These are phyloP conservation scores for Amanita pallidorosea DNA, from an alignment of 768 basidiomycete species.

Conservation along the genomic window DNA sequence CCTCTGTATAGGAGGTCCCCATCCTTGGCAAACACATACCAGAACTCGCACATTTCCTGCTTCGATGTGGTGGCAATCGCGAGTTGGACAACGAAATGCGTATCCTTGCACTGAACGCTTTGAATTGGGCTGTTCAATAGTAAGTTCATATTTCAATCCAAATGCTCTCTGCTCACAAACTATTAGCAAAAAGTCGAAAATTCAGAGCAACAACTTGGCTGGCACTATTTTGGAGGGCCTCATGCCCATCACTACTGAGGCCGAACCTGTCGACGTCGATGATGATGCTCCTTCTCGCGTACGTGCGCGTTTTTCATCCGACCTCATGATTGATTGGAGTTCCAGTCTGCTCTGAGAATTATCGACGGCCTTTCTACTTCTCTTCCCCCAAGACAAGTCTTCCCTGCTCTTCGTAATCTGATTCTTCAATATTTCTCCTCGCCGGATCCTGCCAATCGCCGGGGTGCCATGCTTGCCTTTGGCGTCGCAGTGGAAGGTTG, in stretches of 20 bases:
- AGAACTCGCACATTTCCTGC: slow-evolving; percentile 80
- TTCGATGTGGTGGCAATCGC: slow-evolving; percentile 73
- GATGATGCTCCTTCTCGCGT: slow-evolving; percentile 91
- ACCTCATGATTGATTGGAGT: not conserved
- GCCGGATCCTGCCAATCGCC: slow-evolving; percentile 65
- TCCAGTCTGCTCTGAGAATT: slow-evolving; percentile 83
- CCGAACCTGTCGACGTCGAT: slow-evolving; percentile 87
- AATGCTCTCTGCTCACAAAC: slow-evolving; percentile 4
- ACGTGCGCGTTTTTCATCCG: slow-evolving; percentile 16
- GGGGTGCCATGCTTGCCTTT: slow-evolving; percentile 90
- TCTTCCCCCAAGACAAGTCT: slow-evolving; percentile 91
- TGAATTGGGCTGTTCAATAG: slow-evolving; percentile 98
- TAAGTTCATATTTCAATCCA: slow-evolving; percentile 14
- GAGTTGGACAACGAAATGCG: slow-evolving; percentile 71
- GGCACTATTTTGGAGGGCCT: slow-evolving; percentile 81
- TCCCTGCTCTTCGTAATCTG: slow-evolving; percentile 78
- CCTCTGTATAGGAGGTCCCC: slow-evolving; percentile 69
- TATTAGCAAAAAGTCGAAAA: slow-evolving; percentile 87
- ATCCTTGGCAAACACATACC: slow-evolving; percentile 82
- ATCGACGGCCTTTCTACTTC: slow-evolving; percentile 89
- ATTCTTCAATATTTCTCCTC: slow-evolving; percentile 83
- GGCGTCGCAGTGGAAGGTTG: slow-evolving; percentile 97
- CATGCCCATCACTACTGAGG: slow-evolving; percentile 90
- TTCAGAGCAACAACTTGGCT: slow-evolving; percentile 79
- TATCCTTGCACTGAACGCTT: slow-evolving; percentile 82